Evolutionary conservation across 225 moss, liverwort and hornwort genomes (phyloP).

Genomic region (Thuidium tamariscinum): DNA sequence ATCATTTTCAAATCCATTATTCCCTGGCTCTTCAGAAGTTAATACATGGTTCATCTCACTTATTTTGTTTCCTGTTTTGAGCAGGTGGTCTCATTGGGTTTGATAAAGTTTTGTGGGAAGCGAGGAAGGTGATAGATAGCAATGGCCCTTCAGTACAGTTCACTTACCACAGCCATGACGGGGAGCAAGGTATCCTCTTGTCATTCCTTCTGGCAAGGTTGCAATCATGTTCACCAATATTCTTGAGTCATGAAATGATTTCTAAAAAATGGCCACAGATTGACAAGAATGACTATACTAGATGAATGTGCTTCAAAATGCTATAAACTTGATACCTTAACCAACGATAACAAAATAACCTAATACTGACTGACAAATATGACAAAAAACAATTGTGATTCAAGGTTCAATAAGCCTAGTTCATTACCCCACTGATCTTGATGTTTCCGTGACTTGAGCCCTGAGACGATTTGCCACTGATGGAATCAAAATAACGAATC

Average conservation of each 20-base stretch:
- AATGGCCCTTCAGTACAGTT: conserved; percentile 72
- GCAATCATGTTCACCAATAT: background rate
- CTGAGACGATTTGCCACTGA: background rate
- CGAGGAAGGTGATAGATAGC: conserved; percentile 16
- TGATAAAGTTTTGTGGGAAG: conserved; percentile 82
- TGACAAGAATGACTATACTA: background rate
- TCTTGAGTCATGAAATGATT: background rate
- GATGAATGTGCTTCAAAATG: background rate
- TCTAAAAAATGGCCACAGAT: background rate
- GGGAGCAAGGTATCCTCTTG: conserved; percentile 62
- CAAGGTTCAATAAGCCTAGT: background rate
- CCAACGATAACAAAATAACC: background rate
- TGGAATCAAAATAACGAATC: background rate
- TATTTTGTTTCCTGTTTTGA: background rate
- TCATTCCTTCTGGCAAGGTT: background rate
- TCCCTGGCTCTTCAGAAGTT: background rate
- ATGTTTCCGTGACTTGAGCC: background rate
- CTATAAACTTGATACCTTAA: background rate
- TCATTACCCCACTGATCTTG: background rate
- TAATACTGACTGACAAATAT: background rate
- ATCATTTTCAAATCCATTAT: background rate
- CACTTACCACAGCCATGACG: conserved; percentile 71
- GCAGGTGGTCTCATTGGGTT: conserved; percentile 74
- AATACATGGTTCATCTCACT: background rate
- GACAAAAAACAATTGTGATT: background rate